These are phyloP conservation scores for Xylariaceae sp. DNA, from an alignment of 2,329 filamentous ascomycete genomes.

Conservation along the genomic window DNA sequence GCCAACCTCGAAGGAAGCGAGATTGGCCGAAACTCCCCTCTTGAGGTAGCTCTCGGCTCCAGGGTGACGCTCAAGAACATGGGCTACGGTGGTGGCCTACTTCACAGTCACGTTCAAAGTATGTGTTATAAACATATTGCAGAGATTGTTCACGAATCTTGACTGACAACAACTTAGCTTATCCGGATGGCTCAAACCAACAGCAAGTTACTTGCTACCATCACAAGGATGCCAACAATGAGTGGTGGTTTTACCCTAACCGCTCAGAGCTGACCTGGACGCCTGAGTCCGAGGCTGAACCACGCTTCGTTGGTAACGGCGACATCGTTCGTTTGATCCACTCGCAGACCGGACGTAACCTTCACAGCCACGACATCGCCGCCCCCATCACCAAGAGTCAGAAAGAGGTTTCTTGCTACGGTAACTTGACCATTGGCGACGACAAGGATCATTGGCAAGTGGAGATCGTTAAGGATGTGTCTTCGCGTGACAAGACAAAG, in stretches of 20 bases:
- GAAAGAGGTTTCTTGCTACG: constrained; percentile 92
- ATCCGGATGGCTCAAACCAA: constrained; percentile 87
- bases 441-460: constrained; percentile 97
- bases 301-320: constrained; percentile 75
- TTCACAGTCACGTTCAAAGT: constrained; percentile 92
- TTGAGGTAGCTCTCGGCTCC: constrained; percentile 88
- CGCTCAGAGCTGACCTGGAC: constrained; percentile 73
- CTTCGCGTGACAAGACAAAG: constrained; percentile 78
- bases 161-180: constrained; percentile 44
- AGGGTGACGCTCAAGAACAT: constrained; percentile 96
- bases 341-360: constrained; percentile 91
- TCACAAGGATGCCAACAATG: constrained; percentile 99
- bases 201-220: constrained; percentile 99
- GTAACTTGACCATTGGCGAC: constrained; percentile 91
- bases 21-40: constrained; percentile 89
- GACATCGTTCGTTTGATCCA: constrained; percentile 84
- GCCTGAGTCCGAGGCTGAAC: constrained; percentile 62
- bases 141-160: background rate
- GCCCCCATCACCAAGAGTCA: constrained; percentile 88
- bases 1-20: constrained; percentile 92
- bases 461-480: constrained; percentile 86
- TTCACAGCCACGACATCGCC: constrained; percentile 88
- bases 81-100: constrained; percentile 94
- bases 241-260: constrained; percentile 99
- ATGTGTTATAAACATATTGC: constrained; percentile 12